These are phyloP conservation scores for Sedum album DNA, from an alignment of 164 flowering plant species.

Conservation along the genomic window DNA sequence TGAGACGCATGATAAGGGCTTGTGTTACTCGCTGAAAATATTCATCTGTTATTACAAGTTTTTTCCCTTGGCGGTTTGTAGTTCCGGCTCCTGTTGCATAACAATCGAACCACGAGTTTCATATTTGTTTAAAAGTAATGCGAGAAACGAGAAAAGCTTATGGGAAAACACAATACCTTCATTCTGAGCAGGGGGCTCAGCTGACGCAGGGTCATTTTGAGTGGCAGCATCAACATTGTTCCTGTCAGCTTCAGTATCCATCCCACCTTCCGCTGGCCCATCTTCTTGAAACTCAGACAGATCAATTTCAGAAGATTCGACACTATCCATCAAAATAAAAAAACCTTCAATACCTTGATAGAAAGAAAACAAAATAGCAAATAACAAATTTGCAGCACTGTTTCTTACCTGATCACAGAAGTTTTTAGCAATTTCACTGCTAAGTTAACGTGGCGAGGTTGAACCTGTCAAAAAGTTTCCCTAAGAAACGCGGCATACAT, in stretches of 20 bases:
- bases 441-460: not conserved
- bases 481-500: not conserved
- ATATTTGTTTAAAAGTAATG: not conserved
- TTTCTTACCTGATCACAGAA: not conserved
- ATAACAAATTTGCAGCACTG: not conserved
- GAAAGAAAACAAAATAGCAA: no score
- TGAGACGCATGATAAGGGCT: no score
- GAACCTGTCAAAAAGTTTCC: not conserved
- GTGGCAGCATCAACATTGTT: slow-evolving; percentile 16
- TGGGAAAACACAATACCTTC: no score
- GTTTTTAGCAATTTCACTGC: not conserved
- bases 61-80: slow-evolving; percentile 7
- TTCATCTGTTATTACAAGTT: no score
- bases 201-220: not conserved
- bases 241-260: slow-evolving; percentile 15
- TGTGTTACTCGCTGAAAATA: no score
- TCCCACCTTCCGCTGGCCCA: slow-evolving; percentile 20
- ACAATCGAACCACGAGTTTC: not conserved
- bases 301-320: slow-evolving; percentile 90
- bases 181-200: not conserved
- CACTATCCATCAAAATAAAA: slow-evolving; percentile 39
- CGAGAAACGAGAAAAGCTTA: not conserved
- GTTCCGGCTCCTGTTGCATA: not conserved
- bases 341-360: not conserved
- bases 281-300: slow-evolving; percentile 80